Evolutionary conservation across 2,329 filamentous ascomycete species (phyloP).

Genomic region (Diaporthe helianthi): DNA sequence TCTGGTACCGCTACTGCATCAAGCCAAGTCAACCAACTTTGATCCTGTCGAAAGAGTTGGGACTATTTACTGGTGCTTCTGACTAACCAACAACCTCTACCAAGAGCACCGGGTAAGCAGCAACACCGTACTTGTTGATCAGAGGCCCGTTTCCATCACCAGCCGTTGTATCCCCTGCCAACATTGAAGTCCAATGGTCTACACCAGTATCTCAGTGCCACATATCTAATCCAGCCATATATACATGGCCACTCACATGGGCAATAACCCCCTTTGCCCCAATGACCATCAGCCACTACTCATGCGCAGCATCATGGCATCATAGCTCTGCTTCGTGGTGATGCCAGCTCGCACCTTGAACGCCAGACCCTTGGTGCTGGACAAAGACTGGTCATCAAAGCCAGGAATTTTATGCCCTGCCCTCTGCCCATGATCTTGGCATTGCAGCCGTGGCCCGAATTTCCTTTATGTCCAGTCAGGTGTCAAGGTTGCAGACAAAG

Average conservation of each 20-base stretch:
- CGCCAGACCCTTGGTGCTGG: slow-evolving; percentile 46
- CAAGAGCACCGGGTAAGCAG: slow-evolving; percentile 55
- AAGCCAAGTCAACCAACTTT: not conserved
- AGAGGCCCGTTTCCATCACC: slow-evolving; percentile 64
- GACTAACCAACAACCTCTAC: slow-evolving; percentile 52
- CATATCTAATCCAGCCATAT: not conserved
- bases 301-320: slow-evolving; percentile 57
- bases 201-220: slow-evolving; percentile 29
- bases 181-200: slow-evolving; percentile 60
- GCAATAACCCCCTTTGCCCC: slow-evolving; percentile 63
- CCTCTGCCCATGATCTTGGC: slow-evolving; percentile 47
- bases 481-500: slow-evolving; percentile 53
- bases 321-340: slow-evolving; percentile 58
- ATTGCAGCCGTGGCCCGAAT: slow-evolving; percentile 61
- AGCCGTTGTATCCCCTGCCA: slow-evolving; percentile 53
- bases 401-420: slow-evolving; percentile 38
- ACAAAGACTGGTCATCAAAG: slow-evolving; percentile 30
- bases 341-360: slow-evolving; percentile 63
- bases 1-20: slow-evolving; percentile 44
- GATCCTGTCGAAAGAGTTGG: not conserved
- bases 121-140: slow-evolving; percentile 57
- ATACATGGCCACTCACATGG: slow-evolving; percentile 12
- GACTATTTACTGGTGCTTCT: accelerated
- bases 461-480: slow-evolving; percentile 58
- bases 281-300: slow-evolving; percentile 56